phyloP scores from a whole-genome alignment of 306 rosid species.

The Spatholobus suberectus region DNA sequence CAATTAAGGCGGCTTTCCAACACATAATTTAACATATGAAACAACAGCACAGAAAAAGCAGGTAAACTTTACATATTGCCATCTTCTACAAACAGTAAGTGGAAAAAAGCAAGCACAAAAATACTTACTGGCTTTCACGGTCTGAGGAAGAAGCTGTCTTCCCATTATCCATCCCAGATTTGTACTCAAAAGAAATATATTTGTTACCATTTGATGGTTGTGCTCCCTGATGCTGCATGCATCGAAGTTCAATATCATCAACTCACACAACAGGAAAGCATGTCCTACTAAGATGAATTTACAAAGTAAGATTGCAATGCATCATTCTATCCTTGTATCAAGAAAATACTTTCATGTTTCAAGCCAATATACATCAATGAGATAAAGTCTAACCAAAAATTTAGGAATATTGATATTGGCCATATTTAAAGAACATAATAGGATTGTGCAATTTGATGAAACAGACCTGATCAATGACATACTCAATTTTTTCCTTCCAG shows the following conservation, averaged over 20 bases:
- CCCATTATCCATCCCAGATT: slow-evolving; percentile 99
- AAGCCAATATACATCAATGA: slow-evolving; percentile 27
- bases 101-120: slow-evolving; percentile 24
- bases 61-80: background rate
- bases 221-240: slow-evolving; percentile 95
- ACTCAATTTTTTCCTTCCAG: slow-evolving; percentile 93
- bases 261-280: slow-evolving; percentile 30
- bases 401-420: slow-evolving; percentile 25
- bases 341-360: slow-evolving; percentile 25
- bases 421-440: slow-evolving; percentile 26
- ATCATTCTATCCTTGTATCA: slow-evolving; percentile 10
- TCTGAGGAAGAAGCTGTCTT: slow-evolving; percentile 97
- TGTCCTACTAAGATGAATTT: slow-evolving; percentile 30
- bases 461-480: slow-evolving; percentile 92
- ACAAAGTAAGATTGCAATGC: slow-evolving; percentile 26
- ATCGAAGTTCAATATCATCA: slow-evolving; percentile 37
- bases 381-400: slow-evolving; percentile 17
- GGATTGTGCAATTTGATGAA: slow-evolving; percentile 15
- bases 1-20: too few species aligned
- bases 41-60: slow-evolving; percentile 19
- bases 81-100: slow-evolving; percentile 29
- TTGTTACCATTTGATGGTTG: slow-evolving; percentile 88
- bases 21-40: slow-evolving; percentile 30
- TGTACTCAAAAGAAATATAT: slow-evolving; percentile 92
- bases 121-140: slow-evolving; percentile 94